Conservation (phyloP, 257 asterid species). For the Nicotiana noctiflora region DNA sequence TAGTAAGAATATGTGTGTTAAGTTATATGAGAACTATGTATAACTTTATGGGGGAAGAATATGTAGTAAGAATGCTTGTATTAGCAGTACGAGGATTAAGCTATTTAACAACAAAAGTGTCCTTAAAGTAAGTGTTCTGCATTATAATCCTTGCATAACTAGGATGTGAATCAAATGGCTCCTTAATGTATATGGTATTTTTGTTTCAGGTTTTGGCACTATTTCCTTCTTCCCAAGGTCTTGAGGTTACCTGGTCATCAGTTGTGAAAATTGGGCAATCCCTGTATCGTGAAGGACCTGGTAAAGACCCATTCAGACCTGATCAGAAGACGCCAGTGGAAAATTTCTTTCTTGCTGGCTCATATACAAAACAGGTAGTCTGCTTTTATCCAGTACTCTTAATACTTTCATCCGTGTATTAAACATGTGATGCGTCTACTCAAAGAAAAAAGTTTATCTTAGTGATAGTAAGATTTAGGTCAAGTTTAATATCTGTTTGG, state of each 20-base stretch:
- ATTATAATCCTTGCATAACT: background rate
- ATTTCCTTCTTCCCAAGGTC: conserved; percentile 96
- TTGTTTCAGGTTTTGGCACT: conserved; percentile 65
- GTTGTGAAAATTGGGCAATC: conserved; percentile 96
- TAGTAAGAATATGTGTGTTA: background rate
- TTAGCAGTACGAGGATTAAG: background rate
- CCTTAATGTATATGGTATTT: background rate
- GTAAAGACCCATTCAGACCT: conserved; percentile 97
- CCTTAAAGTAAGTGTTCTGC: background rate
- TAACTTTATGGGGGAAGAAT: background rate
- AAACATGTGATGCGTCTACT: background rate
- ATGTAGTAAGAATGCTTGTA: background rate
- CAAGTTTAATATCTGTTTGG: background rate
- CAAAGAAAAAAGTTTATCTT: background rate
- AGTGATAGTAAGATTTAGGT: too few species aligned
- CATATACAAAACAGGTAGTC: conserved; percentile 93
- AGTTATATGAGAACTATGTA: background rate
- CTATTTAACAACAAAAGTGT: background rate
- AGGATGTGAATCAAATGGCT: background rate
- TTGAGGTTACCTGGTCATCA: conserved; percentile 89
- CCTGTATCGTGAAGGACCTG: conserved; percentile 92
- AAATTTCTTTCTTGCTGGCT: conserved; percentile 95
- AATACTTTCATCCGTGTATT: background rate
- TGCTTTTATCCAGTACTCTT: background rate
- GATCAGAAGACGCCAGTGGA: conserved; percentile 90